Evolutionary conservation across 1,139 yeast genomes (phyloP), one percentile per base, ranked within the genome.

Genomic region (Trichomonascaceae sp.): DNA sequence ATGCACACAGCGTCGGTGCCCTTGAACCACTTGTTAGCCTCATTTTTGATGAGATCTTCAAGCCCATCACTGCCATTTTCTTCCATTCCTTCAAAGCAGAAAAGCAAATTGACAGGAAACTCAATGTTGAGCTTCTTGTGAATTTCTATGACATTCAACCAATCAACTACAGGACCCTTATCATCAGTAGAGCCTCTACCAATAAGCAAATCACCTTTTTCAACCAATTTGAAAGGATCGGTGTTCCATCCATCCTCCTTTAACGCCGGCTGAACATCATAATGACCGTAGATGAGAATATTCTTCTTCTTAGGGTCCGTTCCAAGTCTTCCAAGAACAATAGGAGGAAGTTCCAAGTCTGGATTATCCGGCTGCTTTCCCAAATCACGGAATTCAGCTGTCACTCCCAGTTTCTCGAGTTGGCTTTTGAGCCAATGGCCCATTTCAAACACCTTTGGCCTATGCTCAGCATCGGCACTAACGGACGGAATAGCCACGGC

Each of bases 1-100:
- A 93, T 95, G 71, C 98, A 91, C 53, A 90, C 97, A 51, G 96
- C 91, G 68, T 91, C 96, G 54, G 90, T 96, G 47, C 81, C 85
- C 69, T 85, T 83, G 76, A 93, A 93, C 74, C 89, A 93, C 49
- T 74, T 70, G 51, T 79, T 72, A 55, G 96, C 93, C 74, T 95
- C 98, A 50, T 75, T 71, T 51, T 84, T 84, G 66, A 93, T 86
- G 66, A 93, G 79, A 45, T 76, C 83, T 61, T 93, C 99, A 63
- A 93, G 80, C 30, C 99, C 98, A 53, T 88, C 74, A 32, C 97
- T 89, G 19, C 99, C 99, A 60, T 91, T 84, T 74, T 93, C 99
- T 74, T 93, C 99, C 99, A 93, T 93, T 58, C 99, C 99, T 75
- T 93, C 99, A 66, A 93, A 93, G 72, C 97, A 89, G 68, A 87